Conservation (phyloP, 129 eudicot genomes). For the Flaveria ramosissima region DNA sequence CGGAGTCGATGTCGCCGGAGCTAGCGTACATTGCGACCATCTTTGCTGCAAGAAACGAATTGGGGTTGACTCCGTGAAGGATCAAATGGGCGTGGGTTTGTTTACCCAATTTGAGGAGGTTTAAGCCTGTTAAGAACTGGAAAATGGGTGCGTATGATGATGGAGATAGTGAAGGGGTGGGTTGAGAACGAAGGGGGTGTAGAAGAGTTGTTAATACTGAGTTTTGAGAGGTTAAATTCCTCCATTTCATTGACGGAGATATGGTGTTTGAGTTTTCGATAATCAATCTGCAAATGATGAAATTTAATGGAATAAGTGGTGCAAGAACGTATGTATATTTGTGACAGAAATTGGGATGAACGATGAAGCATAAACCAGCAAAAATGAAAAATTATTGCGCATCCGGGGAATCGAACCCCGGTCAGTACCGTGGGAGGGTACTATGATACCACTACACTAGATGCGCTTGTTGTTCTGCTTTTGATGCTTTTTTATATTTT, state of each 20-base stretch:
- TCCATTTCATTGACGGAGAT: conserved; percentile 47
- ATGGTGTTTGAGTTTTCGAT: neutral
- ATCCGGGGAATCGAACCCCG: conserved; percentile 88
- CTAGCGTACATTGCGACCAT: conserved; percentile 90
- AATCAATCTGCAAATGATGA: neutral
- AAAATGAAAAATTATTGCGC: conserved; percentile 32
- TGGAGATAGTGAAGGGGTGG: conserved; percentile 26
- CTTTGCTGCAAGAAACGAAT: conserved; percentile 55
- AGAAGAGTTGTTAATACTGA: conserved; percentile 41
- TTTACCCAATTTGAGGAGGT: conserved; percentile 56
- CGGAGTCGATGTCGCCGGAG: conserved; percentile 62
- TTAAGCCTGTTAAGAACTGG: conserved; percentile 60
- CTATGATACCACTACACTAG: conserved; percentile 85
- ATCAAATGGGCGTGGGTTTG: conserved; percentile 60
- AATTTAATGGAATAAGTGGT: neutral
- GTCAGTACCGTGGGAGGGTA: conserved; percentile 89
- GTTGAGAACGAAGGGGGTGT: conserved; percentile 38
- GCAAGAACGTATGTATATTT: neutral
- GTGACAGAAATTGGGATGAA: neutral
- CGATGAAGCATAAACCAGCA: too few relatives aligned
- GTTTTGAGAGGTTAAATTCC: conserved; percentile 28
- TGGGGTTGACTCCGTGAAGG: conserved; percentile 59
- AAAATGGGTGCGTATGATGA: conserved; percentile 55
- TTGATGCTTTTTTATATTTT: too few relatives aligned
- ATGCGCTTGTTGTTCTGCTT: conserved; percentile 32